Percentiles rank a stretch among this genome's conserved stretches.
Evolutionary conservation across 1,284 basidiomycete genomes (phyloP).

Genomic region (Ceratobasidium sp.): DNA sequence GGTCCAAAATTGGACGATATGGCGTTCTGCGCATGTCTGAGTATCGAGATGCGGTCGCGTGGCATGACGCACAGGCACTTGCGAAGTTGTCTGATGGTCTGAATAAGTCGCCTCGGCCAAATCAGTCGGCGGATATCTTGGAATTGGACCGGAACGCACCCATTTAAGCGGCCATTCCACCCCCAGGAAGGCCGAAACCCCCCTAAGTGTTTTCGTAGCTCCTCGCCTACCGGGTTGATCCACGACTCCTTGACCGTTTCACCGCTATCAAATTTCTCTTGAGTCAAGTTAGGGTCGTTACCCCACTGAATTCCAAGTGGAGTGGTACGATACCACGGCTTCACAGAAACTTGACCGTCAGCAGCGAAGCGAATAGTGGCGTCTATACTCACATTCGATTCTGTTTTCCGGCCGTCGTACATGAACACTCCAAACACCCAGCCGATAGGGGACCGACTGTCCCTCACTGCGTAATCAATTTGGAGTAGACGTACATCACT

Average conservation of each 20-base stretch:
- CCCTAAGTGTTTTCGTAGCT: slow-evolving; percentile 4
- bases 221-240: slow-evolving; percentile 43
- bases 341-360: not conserved
- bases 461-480: slow-evolving; percentile 41
- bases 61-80: slow-evolving; percentile 20
- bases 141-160: not conserved
- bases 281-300: slow-evolving; percentile 41
- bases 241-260: slow-evolving; percentile 39
- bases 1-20: slow-evolving; percentile 2
- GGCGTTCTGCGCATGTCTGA: slow-evolving; percentile 17
- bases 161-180: slow-evolving; percentile 46
- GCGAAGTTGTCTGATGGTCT: slow-evolving; percentile 29
- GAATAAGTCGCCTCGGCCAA: not conserved
- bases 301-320: slow-evolving; percentile 44
- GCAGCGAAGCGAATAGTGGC: not conserved
- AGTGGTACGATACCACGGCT: slow-evolving; percentile 45
- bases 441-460: slow-evolving; percentile 41
- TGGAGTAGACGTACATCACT: slow-evolving; percentile 41
- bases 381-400: slow-evolving; percentile 1
- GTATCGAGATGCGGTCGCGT: slow-evolving; percentile 19
- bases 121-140: not conserved
- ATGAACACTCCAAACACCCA: slow-evolving; percentile 47
- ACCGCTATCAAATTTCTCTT: slow-evolving; percentile 24
- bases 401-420: slow-evolving; percentile 28
- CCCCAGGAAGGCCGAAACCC: slow-evolving; percentile 46